Evolutionary conservation across 495 filamentous ascomycete genomes (phyloP).

Genomic region (Neurospora sp.): DNA sequence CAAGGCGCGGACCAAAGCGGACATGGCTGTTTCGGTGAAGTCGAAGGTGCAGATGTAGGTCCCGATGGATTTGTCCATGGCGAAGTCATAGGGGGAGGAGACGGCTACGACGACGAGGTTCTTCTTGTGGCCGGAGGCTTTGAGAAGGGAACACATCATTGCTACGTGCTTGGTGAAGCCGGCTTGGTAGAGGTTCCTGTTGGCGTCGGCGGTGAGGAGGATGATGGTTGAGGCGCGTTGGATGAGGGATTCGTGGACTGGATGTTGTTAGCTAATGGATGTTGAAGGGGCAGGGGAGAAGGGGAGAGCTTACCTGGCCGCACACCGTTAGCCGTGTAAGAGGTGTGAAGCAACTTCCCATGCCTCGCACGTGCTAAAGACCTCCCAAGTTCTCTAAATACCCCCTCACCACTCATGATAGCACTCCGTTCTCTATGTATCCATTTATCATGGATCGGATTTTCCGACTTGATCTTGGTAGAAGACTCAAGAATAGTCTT

Average conservation of each 20-base stretch:
- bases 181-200: slow-evolving; percentile 80
- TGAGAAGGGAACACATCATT: slow-evolving; percentile 70
- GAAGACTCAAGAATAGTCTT: slow-evolving; percentile 40
- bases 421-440: slow-evolving; percentile 50
- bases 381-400: slow-evolving; percentile 75
- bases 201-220: slow-evolving; percentile 81
- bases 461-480: slow-evolving; percentile 34
- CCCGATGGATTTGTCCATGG: slow-evolving; percentile 75
- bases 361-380: slow-evolving; percentile 71
- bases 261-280: slow-evolving; percentile 4
- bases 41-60: slow-evolving; percentile 92
- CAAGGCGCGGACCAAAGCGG: slow-evolving; percentile 68
- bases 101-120: slow-evolving; percentile 78
- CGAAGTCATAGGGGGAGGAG: slow-evolving; percentile 89
- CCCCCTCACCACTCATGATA: slow-evolving; percentile 76
- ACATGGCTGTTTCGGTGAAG: slow-evolving; percentile 83
- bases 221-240: slow-evolving; percentile 77
- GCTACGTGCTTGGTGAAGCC: slow-evolving; percentile 88
- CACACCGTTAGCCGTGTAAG: slow-evolving; percentile 83
- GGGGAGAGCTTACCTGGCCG: slow-evolving; percentile 42
- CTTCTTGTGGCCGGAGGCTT: slow-evolving; percentile 49
- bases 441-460: slow-evolving; percentile 42
- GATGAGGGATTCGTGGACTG: slow-evolving; percentile 79
- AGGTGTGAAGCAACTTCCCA: slow-evolving; percentile 78
- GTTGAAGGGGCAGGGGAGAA: neutral